Base-by-base conservation (phyloP, 352 stramenopile genomes). In the Peronospora destructor region DNA sequence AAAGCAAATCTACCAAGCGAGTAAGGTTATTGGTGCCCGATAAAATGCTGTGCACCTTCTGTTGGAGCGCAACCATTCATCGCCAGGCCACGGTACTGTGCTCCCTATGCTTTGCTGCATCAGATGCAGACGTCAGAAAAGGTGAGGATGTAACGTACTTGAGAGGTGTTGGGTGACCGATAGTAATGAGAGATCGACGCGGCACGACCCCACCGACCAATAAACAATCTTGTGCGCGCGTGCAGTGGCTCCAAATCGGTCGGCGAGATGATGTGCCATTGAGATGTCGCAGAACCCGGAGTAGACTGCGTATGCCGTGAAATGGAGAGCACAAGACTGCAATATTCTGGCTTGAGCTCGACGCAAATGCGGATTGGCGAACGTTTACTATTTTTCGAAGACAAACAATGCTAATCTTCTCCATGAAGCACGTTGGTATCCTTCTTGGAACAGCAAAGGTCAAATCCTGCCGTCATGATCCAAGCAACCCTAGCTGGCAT, bases 381-480 rank as follows among this genome's bases (percentile, higher is more conserved):
- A 30, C 26, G 8, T 30, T 30, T 30, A 10, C 8, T 32, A 12
- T 12, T 26, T 12, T 32, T 32, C 8, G 8, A 32, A 32, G 7
- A 3, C 28, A 32, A 12, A 2, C 28, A 12, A 32, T 32, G 28
- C 1, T 4, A 11, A 32, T 32, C 23, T 26, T 6, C 0, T 6
- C 4, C 23, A 26, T 3, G 23, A 26, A 26, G 23, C 23, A 26
- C 23, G 23, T 26, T 3, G 23, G 23, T 26, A 32, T 32, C 10
- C 28, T 9, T 32, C 28, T 12, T 32, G 28, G 28, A 32, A 12
- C 28, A 2, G 28, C 28, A 32, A 9, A n/a, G 19, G 4, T 44
- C 38, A 42, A 43, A 43, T 51, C 45, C 45, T 32, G 40, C 38
- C 38, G 38, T 32, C 26, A 46, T 14, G 40, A 23, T 36, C 26